These are phyloP conservation scores for Carallia brachiata DNA, from an alignment of 345 rosid genomes.

Conservation along the genomic window DNA sequence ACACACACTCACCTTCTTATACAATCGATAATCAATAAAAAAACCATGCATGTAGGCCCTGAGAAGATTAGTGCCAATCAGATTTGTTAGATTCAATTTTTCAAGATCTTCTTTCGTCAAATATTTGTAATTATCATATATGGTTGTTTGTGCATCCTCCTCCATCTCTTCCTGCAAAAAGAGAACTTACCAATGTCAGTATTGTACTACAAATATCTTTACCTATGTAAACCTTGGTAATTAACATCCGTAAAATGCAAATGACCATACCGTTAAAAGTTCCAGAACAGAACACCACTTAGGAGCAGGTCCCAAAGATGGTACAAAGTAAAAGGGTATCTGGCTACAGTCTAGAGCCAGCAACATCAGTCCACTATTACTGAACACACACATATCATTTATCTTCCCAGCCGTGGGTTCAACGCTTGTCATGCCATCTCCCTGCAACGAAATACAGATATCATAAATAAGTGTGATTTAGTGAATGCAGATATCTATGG, in stretches of 20 bases:
- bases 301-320: constrained; percentile 95
- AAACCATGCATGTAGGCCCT: constrained; percentile 97
- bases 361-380: constrained; percentile 79
- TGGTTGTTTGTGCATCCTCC: constrained; percentile 74
- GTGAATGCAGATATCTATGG: constrained; percentile 3
- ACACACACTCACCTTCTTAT: constrained; percentile 60
- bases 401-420: constrained; percentile 84
- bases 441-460: constrained; percentile 36
- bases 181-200: constrained; percentile 10
- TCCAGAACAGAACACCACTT: constrained; percentile 87
- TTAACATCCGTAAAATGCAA: constrained; percentile 2
- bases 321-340: constrained; percentile 86
- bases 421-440: constrained; percentile 87
- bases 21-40: constrained; percentile 66
- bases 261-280: constrained; percentile 60
- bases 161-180: constrained; percentile 84
- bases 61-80: constrained; percentile 86
- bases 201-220: constrained; percentile 7
- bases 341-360: constrained; percentile 80
- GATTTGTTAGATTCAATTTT: constrained; percentile 69
- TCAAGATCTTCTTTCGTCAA: constrained; percentile 84
- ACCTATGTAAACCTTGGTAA: constrained; percentile 1
- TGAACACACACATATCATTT: constrained; percentile 85
- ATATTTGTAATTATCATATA: constrained; percentile 84
- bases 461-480: background rate